Conservation (phyloP, 2,329 filamentous ascomycete species). For the Aspergillus piperis region DNA sequence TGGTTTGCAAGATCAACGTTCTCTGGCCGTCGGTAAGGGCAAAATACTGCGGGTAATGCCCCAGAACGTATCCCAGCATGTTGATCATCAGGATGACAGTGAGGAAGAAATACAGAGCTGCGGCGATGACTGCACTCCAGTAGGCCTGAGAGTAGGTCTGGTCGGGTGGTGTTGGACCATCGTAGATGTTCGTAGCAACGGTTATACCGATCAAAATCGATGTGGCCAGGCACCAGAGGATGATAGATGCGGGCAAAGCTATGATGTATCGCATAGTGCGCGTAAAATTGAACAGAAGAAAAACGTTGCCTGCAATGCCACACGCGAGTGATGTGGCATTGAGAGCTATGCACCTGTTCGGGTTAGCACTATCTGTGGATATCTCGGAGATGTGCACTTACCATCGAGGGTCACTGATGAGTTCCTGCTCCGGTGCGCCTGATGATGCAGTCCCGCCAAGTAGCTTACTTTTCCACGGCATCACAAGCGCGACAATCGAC, state of each 20-base stretch:
- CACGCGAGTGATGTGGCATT: constrained; percentile 77
- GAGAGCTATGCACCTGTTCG: constrained; percentile 64
- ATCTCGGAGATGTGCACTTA: constrained; percentile 37
- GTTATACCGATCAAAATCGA: constrained; percentile 67
- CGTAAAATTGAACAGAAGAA: constrained; percentile 85
- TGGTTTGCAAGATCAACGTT: constrained; percentile 87
- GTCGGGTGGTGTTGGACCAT: constrained; percentile 49
- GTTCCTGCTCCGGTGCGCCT: constrained; percentile 51
- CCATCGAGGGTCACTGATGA: constrained; percentile 71
- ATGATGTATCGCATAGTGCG: constrained; percentile 75
- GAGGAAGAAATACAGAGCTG: constrained; percentile 75
- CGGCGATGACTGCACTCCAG: constrained; percentile 81
- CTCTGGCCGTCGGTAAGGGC: constrained; percentile 75
- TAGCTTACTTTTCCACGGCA: constrained; percentile 67
- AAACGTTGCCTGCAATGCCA: constrained; percentile 76
- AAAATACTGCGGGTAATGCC: constrained; percentile 78
- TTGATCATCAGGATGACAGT: constrained; percentile 76
- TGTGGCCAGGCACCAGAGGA: constrained; percentile 70
- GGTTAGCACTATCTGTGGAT: constrained; percentile 8
- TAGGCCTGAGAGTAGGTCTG: constrained; percentile 75
- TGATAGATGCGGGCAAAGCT: constrained; percentile 79
- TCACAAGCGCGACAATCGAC: constrained; percentile 82
- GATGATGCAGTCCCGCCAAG: constrained; percentile 51
- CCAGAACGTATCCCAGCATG: constrained; percentile 72
- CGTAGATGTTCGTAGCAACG: constrained; percentile 64